Percentiles rank a stretch among this genome's conserved stretches.
Conservation (phyloP, 345 rosid species). For the Litchi chinensis region DNA sequence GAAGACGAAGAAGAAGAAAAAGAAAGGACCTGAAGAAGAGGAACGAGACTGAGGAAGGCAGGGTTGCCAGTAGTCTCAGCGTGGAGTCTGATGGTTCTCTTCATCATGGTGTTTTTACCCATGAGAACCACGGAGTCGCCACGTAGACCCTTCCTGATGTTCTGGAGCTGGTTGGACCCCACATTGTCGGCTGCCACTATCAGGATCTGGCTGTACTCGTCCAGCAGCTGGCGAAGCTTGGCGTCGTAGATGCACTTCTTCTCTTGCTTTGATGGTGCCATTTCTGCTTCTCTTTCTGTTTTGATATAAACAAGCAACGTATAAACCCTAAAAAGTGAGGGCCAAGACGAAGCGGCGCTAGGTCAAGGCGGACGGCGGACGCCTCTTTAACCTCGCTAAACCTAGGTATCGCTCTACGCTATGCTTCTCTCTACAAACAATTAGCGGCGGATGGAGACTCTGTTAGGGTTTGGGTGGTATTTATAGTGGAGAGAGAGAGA, state of each 20-base stretch:
- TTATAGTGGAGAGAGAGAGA: neutral
- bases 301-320: neutral
- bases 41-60: constrained; percentile 58
- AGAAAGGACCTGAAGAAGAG: constrained; percentile 57
- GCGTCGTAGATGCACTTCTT: constrained; percentile 83
- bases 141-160: constrained; percentile 71
- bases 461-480: neutral
- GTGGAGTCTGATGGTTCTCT: constrained; percentile 73
- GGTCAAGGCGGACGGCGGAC: constrained; percentile 72
- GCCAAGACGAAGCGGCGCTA: constrained; percentile 56
- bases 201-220: constrained; percentile 79
- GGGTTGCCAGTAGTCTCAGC: constrained; percentile 73
- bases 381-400: constrained; percentile 70
- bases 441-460: neutral
- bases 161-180: constrained; percentile 93
- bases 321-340: constrained; percentile 43
- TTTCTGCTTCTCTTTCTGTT: constrained; percentile 1
- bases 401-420: constrained; percentile 3
- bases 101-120: constrained; percentile 99
- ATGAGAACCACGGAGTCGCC: constrained; percentile 83
- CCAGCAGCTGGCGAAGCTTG: constrained; percentile 73
- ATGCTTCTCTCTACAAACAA: neutral
- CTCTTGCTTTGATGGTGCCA: constrained; percentile 60
- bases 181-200: constrained; percentile 85
- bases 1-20: neutral